Evolutionary conservation across 2,329 filamentous ascomycete genomes (phyloP), one percentile per base, ranked within the genome.

Genomic region (Coleophoma crateriformis): DNA sequence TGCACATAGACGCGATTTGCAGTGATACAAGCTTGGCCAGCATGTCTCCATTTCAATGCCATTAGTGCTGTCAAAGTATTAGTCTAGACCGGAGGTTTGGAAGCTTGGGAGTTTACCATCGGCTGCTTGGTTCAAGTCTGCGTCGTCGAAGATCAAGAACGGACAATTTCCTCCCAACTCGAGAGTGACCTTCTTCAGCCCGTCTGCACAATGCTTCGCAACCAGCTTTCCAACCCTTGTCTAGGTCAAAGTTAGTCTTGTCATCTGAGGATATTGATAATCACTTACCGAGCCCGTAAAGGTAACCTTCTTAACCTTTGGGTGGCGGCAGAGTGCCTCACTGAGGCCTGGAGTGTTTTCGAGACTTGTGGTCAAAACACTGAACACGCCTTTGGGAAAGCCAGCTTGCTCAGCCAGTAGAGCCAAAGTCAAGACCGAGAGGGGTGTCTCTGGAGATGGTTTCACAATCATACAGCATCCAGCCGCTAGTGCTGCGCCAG

Each of bases 401-500:
- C 78, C 78, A 3, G 78, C 78, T 42, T 74, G 66, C 43, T 70
- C 65, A 11, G 79, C 79, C 33, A 84, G 64, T 61, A 73, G 62
- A 8, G 71, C 79, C n/a, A 84, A 61, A 2, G 74, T 71, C 14
- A 83, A 64, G 0, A 77, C 74, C 2, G 77, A 77, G 33, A 84
- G 70, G 0, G 81, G 80, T 1, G 80, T 83, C 64, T 89, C 85
- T 0, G 85, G 85, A 4, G 81, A 84, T 2, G 85, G 83, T 68
- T 89, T 89, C 14, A 81, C 74, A 14, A 91, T 74, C 81, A 91
- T 88, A 1, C 85, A 84, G 61, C 85, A 88, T 1, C 85, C 85
- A 3, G 85, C 85, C 1, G 85, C 85, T 37, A 88, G 67, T 1
- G 85, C 85, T 7, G 84, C 82, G 44, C 79, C 75, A 2, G 78